Percentiles rank a stretch among this genome's conserved stretches.
Evolutionary conservation across 2,329 filamentous ascomycete genomes (phyloP).

Genomic region (Lecanicillium sp.): DNA sequence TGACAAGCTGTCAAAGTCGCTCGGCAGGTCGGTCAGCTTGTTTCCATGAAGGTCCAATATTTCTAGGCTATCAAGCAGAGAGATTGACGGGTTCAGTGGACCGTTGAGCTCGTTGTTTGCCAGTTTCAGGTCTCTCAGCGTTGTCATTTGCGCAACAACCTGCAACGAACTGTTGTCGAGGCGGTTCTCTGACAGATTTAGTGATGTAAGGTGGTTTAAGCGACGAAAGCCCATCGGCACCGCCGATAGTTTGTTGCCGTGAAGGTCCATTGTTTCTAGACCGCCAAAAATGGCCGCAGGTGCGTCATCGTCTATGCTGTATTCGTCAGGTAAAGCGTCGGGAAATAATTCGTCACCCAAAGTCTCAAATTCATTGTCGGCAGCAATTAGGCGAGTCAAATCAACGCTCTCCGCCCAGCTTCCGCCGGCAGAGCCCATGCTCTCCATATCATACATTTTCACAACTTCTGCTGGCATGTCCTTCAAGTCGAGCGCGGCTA

Average conservation of each 20-base stretch:
- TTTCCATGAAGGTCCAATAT: constrained; percentile 77
- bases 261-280: constrained; percentile 73
- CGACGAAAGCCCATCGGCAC: constrained; percentile 70
- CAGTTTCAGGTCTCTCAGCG: constrained; percentile 72
- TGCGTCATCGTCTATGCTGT: constrained; percentile 52
- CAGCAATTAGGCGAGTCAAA: constrained; percentile 72
- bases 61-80: constrained; percentile 61
- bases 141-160: constrained; percentile 62
- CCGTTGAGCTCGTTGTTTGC: constrained; percentile 70
- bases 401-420: constrained; percentile 92
- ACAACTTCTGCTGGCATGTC: constrained; percentile 76
- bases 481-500: constrained; percentile 73
- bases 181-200: constrained; percentile 82
- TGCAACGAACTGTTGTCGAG: constrained; percentile 65
- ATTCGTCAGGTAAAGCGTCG: constrained; percentile 50
- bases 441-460: constrained; percentile 80
- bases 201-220: constrained; percentile 63
- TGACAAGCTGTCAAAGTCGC: constrained; percentile 55
- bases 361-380: constrained; percentile 77
- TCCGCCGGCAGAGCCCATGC: constrained; percentile 51
- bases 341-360: constrained; percentile 73
- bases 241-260: constrained; percentile 68
- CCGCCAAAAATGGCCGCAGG: constrained; percentile 72
- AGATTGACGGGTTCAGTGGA: constrained; percentile 54
- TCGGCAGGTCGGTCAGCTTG: constrained; percentile 62